Evolutionary conservation across 2,329 filamentous ascomycete species (phyloP), one percentile per base, ranked within the genome.

Genomic region (Dothistroma pini): DNA sequence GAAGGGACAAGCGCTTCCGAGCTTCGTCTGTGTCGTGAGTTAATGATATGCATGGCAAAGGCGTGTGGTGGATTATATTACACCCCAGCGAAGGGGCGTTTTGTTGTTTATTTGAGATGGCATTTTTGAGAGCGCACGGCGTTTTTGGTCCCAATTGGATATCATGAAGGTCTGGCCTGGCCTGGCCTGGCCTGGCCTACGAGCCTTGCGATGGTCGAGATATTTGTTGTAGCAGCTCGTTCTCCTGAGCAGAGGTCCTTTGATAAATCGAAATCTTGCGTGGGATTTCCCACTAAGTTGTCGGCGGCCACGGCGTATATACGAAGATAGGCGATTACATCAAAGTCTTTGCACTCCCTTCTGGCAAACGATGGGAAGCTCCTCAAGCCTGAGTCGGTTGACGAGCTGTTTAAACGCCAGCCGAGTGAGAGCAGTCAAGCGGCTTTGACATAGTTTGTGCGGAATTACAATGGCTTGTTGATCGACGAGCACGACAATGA

Each of bases 321-420:
- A 64, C 66, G 2, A 69, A 72, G 2, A 72, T 78, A 6, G 38
- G 62, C 0, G 77, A 81, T 22, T 84, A 80, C 60, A 62, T 79
- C 56, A 76, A 76, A 38, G 68, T 85, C 5, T 66, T 82, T 2
- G n/a, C 72, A 71, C 2, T 81, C 80, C 1, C 67, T 86, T 1
- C 72, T 84, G 0, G 69, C 71, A 1, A 78, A 84, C 51, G 82
- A 85, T 56, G 79, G 77, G 3, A 79, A 75, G 48, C 64, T 85
- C 0, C 74, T 86, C 7, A 75, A 70, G 21, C 71, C 73, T 0
- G 69, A 70, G 3, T 81, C 77, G 0, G 75, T 79, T 0, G 73
- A 78, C 0, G 65, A 74, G 49, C 76, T 85, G 71, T 84, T 84
- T 64, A 66, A 72, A 57, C 75, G 81, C 0, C 82, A 82, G 50